These are phyloP conservation scores for Lentinula guzmanii DNA, from an alignment of 768 basidiomycete genomes.

Conservation along the genomic window DNA sequence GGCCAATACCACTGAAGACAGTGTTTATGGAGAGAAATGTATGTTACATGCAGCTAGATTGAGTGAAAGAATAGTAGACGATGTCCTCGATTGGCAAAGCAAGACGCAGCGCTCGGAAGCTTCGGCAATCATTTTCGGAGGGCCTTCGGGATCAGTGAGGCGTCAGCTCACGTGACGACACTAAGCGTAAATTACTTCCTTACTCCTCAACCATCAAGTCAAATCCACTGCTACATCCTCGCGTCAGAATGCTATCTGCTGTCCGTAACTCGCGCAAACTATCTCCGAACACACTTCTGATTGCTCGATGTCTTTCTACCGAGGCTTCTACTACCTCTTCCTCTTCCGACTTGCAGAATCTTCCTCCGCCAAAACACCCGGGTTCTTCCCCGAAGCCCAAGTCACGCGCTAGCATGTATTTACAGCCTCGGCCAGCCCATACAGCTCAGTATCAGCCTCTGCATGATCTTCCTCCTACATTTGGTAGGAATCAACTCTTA, in stretches of 20 bases:
- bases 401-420: slow-evolving; percentile 34
- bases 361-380: slow-evolving; percentile 23
- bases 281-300: neutral
- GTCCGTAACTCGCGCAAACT: slow-evolving; percentile 4
- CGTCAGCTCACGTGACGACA: neutral
- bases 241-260: neutral
- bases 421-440: slow-evolving; percentile 38
- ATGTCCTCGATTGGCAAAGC: too few species aligned
- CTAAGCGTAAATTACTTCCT: neutral
- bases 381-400: slow-evolving; percentile 19
- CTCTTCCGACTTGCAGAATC: slow-evolving; percentile 21
- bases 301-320: slow-evolving; percentile 37
- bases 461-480: slow-evolving; percentile 58
- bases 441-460: slow-evolving; percentile 31
- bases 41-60: too few species aligned
- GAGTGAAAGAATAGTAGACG: too few species aligned
- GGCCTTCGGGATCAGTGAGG: neutral
- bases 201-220: neutral
- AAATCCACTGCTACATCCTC: neutral
- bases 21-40: too few species aligned
- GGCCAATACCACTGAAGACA: neutral
- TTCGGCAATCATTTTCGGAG: neutral
- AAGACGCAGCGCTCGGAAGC: too few species aligned
- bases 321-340: slow-evolving; percentile 30
- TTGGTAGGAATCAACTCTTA: slow-evolving; percentile 79